These are phyloP conservation scores for Trypanosoma grayi DNA, from an alignment of 208 protist genomes.

Conservation along the genomic window DNA sequence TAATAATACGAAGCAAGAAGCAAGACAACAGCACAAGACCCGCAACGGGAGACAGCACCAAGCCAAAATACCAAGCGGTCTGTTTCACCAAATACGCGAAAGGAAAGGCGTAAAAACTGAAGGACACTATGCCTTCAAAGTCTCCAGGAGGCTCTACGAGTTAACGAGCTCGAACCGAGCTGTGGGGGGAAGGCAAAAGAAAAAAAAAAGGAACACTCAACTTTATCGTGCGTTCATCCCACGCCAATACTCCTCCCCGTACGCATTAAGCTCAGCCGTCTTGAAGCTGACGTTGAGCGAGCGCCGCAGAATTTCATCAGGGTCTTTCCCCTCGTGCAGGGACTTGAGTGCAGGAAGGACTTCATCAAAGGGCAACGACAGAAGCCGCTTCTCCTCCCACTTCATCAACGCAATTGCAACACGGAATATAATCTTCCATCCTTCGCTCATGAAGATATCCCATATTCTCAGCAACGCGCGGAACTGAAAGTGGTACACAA, in stretches of 20 bases:
- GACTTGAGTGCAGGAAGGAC: conserved; percentile 76
- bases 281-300: conserved; percentile 87
- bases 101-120: no score
- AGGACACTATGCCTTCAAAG: no score
- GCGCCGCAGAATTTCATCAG: conserved; percentile 65
- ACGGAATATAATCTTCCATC: conserved; percentile 94
- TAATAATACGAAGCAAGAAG: no score
- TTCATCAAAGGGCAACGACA: conserved; percentile 73
- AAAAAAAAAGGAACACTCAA: background rate
- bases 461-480: conserved; percentile 87
- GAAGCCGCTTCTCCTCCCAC: conserved; percentile 81
- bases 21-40: no score
- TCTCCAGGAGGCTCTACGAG: no score
- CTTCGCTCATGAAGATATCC: conserved; percentile 92
- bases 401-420: conserved; percentile 86
- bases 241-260: conserved; percentile 82
- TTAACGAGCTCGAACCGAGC: background rate
- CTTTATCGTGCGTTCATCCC: background rate
- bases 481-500: conserved; percentile 89
- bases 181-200: background rate
- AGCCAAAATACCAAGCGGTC: no score
- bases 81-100: no score
- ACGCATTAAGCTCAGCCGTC: conserved; percentile 77
- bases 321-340: conserved; percentile 83
- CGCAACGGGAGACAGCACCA: no score